Evolutionary conservation across 202 grass and related monocot genomes (phyloP), one percentile per base, ranked within the genome.

Genomic region (Panicum hallii): DNA sequence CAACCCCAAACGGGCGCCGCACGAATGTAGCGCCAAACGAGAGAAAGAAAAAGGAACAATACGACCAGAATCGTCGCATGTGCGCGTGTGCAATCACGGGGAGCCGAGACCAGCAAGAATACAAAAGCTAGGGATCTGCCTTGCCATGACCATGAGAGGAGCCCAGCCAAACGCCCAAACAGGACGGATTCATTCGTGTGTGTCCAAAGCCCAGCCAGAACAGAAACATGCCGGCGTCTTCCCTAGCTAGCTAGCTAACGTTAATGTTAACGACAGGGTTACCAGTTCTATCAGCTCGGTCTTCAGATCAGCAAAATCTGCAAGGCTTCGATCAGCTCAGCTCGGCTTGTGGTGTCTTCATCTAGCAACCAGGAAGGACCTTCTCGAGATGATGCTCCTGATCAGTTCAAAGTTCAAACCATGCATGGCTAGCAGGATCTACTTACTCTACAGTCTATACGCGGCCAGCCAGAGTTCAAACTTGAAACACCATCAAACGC

Each of bases 91-190:
- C 32, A 32, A 32, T 32, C 32, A 32, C 32, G 32, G 32, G 32
- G 2, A 2, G 32, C 32, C 64, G 14, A 53, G 22, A 14, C 36
- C 65, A 55, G 65, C 38, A 46, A 70, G 36, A 26, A 16, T 70
- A 81, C 79, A 81, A 81, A 81, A 57, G 9, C 49, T 55, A 26
- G 48, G 63, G 78, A 80, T 80, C 77, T 22, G 78, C 3, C 36
- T 36, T n/a, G n/a, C 26, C 26, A 26, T 26, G 26, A 3, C 8
- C 64, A 16, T 8, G 50, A 19, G 36, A 69, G 20, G 22, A 22
- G 36, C 34, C 63, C 5, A 22, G 48, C 48, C 64, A 80, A 80
- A 14, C 5, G 15, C 48, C 48, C 64, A 80, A 80, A 14, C 23
- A 16, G 48, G 32, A 32, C 2, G 32, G 32, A 43, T 0, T 36